Conservation (phyloP, 306 rosid genomes). For the Lathyrus oleraceus region DNA sequence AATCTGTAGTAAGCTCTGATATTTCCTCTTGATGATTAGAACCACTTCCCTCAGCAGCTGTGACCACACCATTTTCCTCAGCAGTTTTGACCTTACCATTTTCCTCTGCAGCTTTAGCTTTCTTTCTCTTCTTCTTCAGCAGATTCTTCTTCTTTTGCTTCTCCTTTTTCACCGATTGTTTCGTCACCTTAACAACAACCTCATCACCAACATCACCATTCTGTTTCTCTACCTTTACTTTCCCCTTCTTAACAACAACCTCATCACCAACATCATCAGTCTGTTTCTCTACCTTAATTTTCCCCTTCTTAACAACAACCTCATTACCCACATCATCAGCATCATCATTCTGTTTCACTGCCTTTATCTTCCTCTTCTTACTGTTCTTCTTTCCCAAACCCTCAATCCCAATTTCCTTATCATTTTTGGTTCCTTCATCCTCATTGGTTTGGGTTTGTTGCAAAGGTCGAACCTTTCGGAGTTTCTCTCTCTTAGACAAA, state of each 20-base stretch:
- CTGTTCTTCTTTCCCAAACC: conserved; percentile 36
- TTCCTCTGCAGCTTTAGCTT: conserved; percentile 27
- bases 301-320: conserved; percentile 36
- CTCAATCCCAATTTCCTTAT: conserved; percentile 38
- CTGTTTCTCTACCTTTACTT: conserved; percentile 31
- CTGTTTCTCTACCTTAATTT: conserved; percentile 32
- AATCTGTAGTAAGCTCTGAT: conserved; percentile 32
- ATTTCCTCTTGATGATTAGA: conserved; percentile 39
- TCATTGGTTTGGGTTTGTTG: conserved; percentile 26
- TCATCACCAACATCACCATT: conserved; percentile 39
- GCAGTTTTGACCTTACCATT: background rate
- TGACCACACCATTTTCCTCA: conserved; percentile 32
- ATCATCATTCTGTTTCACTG: conserved; percentile 27
- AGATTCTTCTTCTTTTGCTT: conserved; percentile 34
- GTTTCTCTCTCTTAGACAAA: conserved; percentile 81
- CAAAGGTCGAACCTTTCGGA: conserved; percentile 47
- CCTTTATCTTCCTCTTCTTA: conserved; percentile 45
- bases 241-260: conserved; percentile 37
- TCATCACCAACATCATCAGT: conserved; percentile 37
- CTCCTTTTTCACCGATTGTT: conserved; percentile 32
- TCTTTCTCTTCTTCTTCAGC: conserved; percentile 39
- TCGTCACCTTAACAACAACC: conserved; percentile 19
- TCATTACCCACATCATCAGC: no score
- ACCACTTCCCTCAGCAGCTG: conserved; percentile 30
- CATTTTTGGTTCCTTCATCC: conserved; percentile 14